Evolutionary conservation across 257 asterid species (phyloP), one percentile per base, ranked within the genome.

Genomic region (Nicotiana benthamiana): DNA sequence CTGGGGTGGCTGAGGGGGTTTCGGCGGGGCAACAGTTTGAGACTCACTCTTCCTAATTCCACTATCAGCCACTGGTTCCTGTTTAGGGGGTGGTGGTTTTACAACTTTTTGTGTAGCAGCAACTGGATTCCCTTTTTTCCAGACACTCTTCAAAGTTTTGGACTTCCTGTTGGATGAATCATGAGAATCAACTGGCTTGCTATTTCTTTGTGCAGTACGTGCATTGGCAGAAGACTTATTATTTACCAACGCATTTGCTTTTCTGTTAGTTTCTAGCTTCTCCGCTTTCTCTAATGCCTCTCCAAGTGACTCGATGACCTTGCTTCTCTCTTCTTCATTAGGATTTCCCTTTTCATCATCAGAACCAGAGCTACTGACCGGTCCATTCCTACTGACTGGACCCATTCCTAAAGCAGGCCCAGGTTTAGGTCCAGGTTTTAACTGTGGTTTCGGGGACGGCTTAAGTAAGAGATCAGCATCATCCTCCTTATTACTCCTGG

Each of bases 51-150:
- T 83, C 80, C 74, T 89, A 40, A 40, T 40, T 61, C 80, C 86
- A 75, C 76, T 89, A 82, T 84, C 89, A 79, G 78, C 83, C 79
- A 70, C 80, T 70, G 90, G 84, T 79, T 85, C 90, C 72, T 85
- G 89, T 82, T 79, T 92, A 40, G 80, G 86, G 27, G 87, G 87
- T 75, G 87, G 87, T 75, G 89, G 94, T 86, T 81, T 90, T 52
- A 90, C 94, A 75, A 89, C 85, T 76, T 87, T 95, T 83, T 86
- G 91, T 61, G 89, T 92, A 80, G 83, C 20, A 20, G 97, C 70
- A 60, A 96, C 93, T 0, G 98, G 98, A 89, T 91, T 92, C 80
- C 99, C 99, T 85, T 96, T 96, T 51, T 97, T 90, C 99, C 99
- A 96, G 15, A 96, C 97, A 57, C 98, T 94, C 90, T 92, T 96